These are phyloP conservation scores for Neofusicoccum sp. DNA, from an alignment of 2,329 filamentous ascomycete species.

Conservation along the genomic window DNA sequence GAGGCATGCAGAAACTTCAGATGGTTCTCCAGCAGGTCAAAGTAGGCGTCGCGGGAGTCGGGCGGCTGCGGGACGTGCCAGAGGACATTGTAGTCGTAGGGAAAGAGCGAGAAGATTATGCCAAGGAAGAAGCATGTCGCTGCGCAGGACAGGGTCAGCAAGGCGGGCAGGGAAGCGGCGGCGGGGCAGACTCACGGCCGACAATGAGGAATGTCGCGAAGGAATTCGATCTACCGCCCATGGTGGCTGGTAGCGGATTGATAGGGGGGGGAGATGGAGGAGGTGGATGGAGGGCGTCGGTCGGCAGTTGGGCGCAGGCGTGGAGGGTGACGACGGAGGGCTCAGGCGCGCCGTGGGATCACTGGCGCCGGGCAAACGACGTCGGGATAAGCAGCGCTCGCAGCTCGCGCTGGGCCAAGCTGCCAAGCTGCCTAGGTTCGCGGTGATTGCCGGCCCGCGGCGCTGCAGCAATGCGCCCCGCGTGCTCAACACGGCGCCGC, in stretches of 20 bases:
- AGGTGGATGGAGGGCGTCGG: neutral
- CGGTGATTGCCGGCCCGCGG: neutral
- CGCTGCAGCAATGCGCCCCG: neutral
- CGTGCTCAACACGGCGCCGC: neutral
- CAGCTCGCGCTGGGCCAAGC: neutral
- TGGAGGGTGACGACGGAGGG: neutral
- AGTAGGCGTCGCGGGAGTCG: conserved; percentile 64
- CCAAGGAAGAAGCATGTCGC: conserved; percentile 94
- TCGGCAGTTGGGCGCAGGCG: neutral
- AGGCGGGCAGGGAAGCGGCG: conserved; percentile 17
- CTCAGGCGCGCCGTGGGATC: neutral
- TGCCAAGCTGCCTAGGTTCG: neutral
- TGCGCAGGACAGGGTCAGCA: conserved; percentile 25
- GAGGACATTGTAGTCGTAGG: conserved; percentile 90
- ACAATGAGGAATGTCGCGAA: conserved; percentile 98
- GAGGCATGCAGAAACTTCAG: conserved; percentile 88
- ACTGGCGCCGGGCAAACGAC: neutral
- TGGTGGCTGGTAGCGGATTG: neutral
- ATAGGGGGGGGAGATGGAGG: neutral
- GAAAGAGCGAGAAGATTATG: conserved; percentile 93
- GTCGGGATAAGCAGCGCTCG: conserved; percentile 9
- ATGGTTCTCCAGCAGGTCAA: conserved; percentile 82
- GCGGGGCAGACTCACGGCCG: conserved; percentile 66
- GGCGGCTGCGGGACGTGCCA: conserved; percentile 63
- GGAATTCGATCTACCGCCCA: conserved; percentile 45